These are phyloP conservation scores for Eucalyptus tenuipes DNA, from an alignment of 345 rosid species.

Conservation along the genomic window DNA sequence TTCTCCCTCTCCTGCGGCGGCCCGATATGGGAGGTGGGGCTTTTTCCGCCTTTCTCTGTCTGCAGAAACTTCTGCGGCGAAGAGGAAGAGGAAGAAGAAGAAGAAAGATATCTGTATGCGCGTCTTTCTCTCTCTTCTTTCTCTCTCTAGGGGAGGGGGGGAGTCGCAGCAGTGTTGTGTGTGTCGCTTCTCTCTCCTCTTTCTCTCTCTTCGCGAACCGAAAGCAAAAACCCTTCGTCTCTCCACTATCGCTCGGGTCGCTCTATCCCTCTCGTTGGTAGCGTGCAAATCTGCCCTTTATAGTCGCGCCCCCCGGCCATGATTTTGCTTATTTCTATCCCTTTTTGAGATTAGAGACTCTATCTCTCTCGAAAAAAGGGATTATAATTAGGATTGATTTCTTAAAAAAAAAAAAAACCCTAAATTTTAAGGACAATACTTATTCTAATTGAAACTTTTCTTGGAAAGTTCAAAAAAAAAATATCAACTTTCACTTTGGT, in stretches of 20 bases:
- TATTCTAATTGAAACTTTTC: neutral
- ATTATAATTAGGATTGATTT: neutral
- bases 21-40: neutral
- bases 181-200: neutral
- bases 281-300: neutral
- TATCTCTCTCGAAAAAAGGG: too few relatives aligned
- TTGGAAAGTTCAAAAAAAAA: neutral
- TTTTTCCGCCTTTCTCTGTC: neutral
- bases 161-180: neutral
- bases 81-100: neutral
- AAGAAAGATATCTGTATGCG: neutral
- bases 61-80: neutral
- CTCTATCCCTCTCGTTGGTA: neutral
- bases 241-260: neutral
- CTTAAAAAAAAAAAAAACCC: fast-evolving
- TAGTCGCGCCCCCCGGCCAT: neutral
- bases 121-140: neutral
- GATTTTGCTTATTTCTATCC: neutral
- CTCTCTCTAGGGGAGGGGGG: neutral
- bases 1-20: neutral
- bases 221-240: neutral
- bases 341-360: neutral
- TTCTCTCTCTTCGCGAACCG: neutral
- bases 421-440: neutral
- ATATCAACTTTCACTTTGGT: neutral